A percentile compares a stretch with the other conserved stretches of the same genome.
Conservation (phyloP, 495 filamentous ascomycete genomes). For the Penicillium tannophilum region DNA sequence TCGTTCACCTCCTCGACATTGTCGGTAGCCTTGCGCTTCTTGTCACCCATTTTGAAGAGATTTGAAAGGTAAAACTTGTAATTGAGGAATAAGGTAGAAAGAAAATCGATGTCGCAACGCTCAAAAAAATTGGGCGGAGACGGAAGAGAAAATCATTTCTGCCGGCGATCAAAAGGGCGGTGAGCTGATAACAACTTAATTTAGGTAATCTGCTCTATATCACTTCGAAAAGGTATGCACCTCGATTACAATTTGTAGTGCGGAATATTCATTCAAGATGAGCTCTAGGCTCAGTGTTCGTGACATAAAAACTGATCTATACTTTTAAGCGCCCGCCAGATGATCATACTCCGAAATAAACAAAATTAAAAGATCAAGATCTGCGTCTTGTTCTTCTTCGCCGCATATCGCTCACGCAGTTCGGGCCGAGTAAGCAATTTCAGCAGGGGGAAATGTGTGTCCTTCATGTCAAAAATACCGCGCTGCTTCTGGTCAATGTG, state of each 20-base stretch:
- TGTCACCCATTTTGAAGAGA: conserved; percentile 40
- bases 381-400: conserved; percentile 38
- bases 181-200: conserved; percentile 13
- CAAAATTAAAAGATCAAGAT: conserved; percentile 42
- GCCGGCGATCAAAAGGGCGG: conserved; percentile 24
- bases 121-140: conserved; percentile 38
- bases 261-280: not conserved
- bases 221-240: not conserved
- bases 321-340: conserved; percentile 9
- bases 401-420: conserved; percentile 67
- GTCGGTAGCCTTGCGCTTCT: conserved; percentile 48
- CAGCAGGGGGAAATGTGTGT: conserved; percentile 76
- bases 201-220: not conserved
- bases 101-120: conserved; percentile 11
- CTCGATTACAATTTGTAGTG: not conserved
- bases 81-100: conserved; percentile 1
- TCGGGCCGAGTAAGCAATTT: conserved; percentile 65
- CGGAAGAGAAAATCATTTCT: conserved; percentile 29
- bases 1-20: conserved; percentile 28
- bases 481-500: conserved; percentile 91
- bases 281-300: not conserved
- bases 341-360: not conserved
- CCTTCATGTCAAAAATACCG: conserved; percentile 89
- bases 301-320: not conserved
- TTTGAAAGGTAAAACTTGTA: not conserved